These are phyloP conservation scores for Plantago major DNA, from an alignment of 257 asterid genomes.

Conservation along the genomic window DNA sequence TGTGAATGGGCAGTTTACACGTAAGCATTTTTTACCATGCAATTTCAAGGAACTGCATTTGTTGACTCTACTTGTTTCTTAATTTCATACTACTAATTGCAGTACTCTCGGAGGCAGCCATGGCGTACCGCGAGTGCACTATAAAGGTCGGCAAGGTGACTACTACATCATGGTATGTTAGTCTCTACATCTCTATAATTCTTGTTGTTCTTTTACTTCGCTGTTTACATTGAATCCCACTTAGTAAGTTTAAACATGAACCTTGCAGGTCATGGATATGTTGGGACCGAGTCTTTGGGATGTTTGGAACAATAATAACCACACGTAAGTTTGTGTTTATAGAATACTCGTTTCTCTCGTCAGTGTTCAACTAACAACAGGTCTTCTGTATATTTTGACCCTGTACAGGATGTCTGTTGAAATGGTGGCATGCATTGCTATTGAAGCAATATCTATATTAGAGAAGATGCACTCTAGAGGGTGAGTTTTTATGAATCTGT, in stretches of 20 bases:
- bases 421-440: slow-evolving; percentile 93
- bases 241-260: slow-evolving; percentile 17
- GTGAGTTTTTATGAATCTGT: slow-evolving; percentile 35
- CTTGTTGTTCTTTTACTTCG: slow-evolving; percentile 1
- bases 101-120: slow-evolving; percentile 82
- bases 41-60: slow-evolving; percentile 8
- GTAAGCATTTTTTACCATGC: slow-evolving; percentile 35
- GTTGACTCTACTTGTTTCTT: slow-evolving; percentile 10
- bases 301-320: slow-evolving; percentile 72
- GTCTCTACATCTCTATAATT: slow-evolving; percentile 1
- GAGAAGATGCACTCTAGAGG: slow-evolving; percentile 84
- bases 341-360: background rate
- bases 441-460: slow-evolving; percentile 82
- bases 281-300: slow-evolving; percentile 93
- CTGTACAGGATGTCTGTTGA: slow-evolving; percentile 74
- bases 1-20: slow-evolving; percentile 84
- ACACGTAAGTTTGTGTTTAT: slow-evolving; percentile 40
- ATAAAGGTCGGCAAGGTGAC: slow-evolving; percentile 76
- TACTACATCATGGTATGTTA: slow-evolving; percentile 68
- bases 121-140: slow-evolving; percentile 89
- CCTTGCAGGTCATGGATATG: slow-evolving; percentile 78
- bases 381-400: slow-evolving; percentile 12
- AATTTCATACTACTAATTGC: slow-evolving; percentile 18
- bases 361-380: background rate
- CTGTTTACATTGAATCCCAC: slow-evolving; percentile 1